Evolutionary conservation across 2,329 filamentous ascomycete genomes (phyloP), one percentile per base, ranked within the genome.

Genomic region (Aspergillus brunneoviolaceus): DNA sequence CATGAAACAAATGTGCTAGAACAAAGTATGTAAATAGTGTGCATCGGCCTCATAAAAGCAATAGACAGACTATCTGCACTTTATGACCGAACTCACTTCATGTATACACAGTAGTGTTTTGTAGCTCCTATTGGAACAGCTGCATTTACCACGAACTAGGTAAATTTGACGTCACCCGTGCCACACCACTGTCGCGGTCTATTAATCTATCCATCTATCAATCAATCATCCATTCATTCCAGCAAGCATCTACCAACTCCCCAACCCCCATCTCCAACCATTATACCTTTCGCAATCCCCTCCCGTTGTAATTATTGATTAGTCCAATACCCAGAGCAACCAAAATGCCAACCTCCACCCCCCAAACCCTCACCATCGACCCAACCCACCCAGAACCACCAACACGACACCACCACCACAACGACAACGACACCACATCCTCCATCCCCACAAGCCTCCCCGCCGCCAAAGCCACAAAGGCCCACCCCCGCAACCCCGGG

Each of bases 401-500:
- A 5, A 79, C 76, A 7, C 42, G 51, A 27, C 19, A 45, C 4
- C 35, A 16, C 23, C 23, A 25, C 2, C 75, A 23, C 21, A 14
- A 25, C 2, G 74, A 77, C 31, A 73, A 80, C 58, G 60, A 75
- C 5, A 64, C 70, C 14, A 55, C 65, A 1, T 56, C 59, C 14
- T 21, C 62, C 10, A 60, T 75, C 4, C 73, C 79, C 2, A 57
- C 67, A 14, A 63, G 68, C 9, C 68, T 82, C 0, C 80, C 81
- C 7, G 63, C 70, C 9, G 74, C 80, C n/a, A 81, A 79, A 63
- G 72, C 76, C 50, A 79, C 73, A 49, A 80, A 80, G 60, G 55
- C 77, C 4, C 77, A 81, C 65, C 80, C 81, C 1, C 69, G 70
- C 2, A 67, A 62, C 16, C 23, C 61, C 16, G 72, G 68, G 7